Conservation (phyloP, 768 basidiomycete species). For the Tulasnella calospora region DNA sequence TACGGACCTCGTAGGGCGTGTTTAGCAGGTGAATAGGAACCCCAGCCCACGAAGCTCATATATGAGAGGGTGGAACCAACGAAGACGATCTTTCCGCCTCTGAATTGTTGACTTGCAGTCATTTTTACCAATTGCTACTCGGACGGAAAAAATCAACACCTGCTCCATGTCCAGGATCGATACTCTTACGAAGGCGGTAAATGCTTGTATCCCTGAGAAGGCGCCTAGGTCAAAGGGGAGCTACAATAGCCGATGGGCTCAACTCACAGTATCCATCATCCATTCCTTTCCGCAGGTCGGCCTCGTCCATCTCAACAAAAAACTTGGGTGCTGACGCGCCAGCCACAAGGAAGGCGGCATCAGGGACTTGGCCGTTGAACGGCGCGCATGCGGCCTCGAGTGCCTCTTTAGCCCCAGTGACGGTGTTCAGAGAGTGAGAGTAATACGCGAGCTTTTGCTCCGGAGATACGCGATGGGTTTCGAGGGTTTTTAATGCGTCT, state of each 20-base stretch:
- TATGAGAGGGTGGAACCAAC: conserved; percentile 58
- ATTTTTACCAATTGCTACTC: conserved; percentile 59
- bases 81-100: conserved; percentile 66
- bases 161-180: not conserved
- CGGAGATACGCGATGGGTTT: conserved; percentile 49
- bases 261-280: conserved; percentile 46
- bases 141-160: not conserved
- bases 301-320: conserved; percentile 64
- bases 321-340: conserved; percentile 67
- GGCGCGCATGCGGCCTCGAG: conserved; percentile 55
- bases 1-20: conserved; percentile 72
- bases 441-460: conserved; percentile 60
- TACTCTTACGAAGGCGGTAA: conserved; percentile 46
- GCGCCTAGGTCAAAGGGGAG: not conserved
- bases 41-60: conserved; percentile 72
- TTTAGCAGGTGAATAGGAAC: conserved; percentile 72
- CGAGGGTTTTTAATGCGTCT: conserved; percentile 54
- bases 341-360: conserved; percentile 75
- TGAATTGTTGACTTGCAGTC: conserved; percentile 52
- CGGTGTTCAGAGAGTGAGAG: conserved; percentile 58
- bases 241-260: not conserved
- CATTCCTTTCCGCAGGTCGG: conserved; percentile 54
- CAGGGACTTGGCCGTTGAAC: conserved; percentile 58
- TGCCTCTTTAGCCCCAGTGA: conserved; percentile 53
- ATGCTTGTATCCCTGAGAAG: conserved; percentile 45